These are phyloP conservation scores for Calocera cornea DNA, from an alignment of 768 basidiomycete species.

Conservation along the genomic window DNA sequence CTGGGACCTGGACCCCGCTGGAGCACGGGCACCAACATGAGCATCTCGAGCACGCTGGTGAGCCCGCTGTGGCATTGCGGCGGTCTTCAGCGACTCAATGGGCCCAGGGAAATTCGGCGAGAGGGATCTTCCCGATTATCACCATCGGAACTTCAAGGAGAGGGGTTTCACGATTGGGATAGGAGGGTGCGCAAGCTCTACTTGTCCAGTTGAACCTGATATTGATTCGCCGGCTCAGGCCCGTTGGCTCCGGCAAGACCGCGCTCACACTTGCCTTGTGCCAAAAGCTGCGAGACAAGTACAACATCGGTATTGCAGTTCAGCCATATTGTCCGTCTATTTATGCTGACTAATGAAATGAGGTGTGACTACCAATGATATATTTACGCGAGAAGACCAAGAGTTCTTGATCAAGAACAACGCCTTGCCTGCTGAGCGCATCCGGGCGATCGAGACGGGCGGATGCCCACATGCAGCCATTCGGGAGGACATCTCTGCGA, in stretches of 20 bases:
- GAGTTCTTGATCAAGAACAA: constrained; percentile 91
- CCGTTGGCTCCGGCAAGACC: constrained; percentile 97
- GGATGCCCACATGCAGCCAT: constrained; percentile 98
- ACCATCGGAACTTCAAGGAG: constrained; percentile 71
- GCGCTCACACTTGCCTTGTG: constrained; percentile 86
- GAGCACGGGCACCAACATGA: constrained; percentile 97
- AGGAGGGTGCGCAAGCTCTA: constrained; percentile 55
- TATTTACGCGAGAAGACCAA: constrained; percentile 95
- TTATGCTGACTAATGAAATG: constrained; percentile 6
- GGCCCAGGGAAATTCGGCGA: constrained; percentile 74
- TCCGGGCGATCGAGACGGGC: constrained; percentile 93
- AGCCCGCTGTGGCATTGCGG: constrained; percentile 9
- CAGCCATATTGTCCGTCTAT: neutral
- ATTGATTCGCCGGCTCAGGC: constrained; percentile 46
- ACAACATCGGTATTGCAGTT: constrained; percentile 67
- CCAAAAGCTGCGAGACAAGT: constrained; percentile 58
- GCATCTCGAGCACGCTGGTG: constrained; percentile 77
- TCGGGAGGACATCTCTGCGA: constrained; percentile 93
- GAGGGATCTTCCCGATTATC: constrained; percentile 82
- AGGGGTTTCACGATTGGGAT: constrained; percentile 96
- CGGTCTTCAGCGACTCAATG: neutral
- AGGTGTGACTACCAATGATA: constrained; percentile 99
- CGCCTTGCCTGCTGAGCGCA: constrained; percentile 70
- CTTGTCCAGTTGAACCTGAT: neutral
- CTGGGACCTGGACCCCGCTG: constrained; percentile 26